Evolutionary conservation across 768 basidiomycete species (phyloP), one percentile per base, ranked within the genome.

Genomic region (Rhizopogon roseolus): DNA sequence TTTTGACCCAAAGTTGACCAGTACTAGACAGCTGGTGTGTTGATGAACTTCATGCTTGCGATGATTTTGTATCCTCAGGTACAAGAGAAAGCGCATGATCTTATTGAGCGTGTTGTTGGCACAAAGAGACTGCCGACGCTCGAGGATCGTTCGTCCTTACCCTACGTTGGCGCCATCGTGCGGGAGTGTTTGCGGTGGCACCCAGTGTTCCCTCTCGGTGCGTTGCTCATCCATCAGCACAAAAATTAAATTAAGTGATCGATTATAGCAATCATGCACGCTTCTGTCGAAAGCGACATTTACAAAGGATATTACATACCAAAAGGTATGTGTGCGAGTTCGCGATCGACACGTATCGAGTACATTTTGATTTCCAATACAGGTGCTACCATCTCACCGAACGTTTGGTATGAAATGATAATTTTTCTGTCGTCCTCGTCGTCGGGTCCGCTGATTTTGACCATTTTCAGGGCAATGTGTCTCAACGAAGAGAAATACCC

Each of bases 401-500:
- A 54, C 25, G n/a, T 49, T 37, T 54, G 53, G 53, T 54, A 28
- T 6, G 38, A 3, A 3, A 39, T 28, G 28, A 34, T 34, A 17
- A 36, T 3, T 37, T 36, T 5, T 14, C 6, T 17, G 40, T 29
- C 22, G 22, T 22, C 22, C 22, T 43, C 3, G n/a, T 41, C 27
- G 6, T 25, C 6, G 13, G 37, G 28, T 28, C 9, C 22, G 3
- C 28, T 52, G 45, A 11, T 8, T 16, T 16, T 42, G 22, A 5
- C 29, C 39, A 11, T 13, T 36, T 36, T 17, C 51, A 64, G 63
- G 63, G 58, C 64, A 3, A 64, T 64, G 63, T 14, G 52, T 6
- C 64, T 38, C 34, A 34, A 66, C 8, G 62, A 59, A 39, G 63
- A 59, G 53, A 70, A 71, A 65, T 76, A 73, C 53, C 68, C 71